Evolutionary conservation across 2,329 filamentous ascomycete species (phyloP), one percentile per base, ranked within the genome.

Genomic region (Gyromitra esculenta): DNA sequence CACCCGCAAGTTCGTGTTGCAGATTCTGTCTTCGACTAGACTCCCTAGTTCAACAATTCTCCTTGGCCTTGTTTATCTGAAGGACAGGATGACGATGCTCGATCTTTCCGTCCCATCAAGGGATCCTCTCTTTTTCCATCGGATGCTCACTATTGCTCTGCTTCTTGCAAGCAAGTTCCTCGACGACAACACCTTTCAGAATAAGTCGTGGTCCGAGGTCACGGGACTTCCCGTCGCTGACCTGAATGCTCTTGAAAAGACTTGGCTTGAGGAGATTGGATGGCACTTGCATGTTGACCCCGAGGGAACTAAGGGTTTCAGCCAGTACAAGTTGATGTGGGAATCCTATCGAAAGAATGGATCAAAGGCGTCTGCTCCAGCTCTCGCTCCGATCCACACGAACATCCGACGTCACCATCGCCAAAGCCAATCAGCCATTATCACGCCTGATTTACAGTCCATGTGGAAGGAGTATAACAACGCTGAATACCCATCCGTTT

Each of bases 181-280:
- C 80, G 94, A 97, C 82, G 94, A 97, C 86, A 97, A 97, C 85
- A 97, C 94, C 5, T 97, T 97, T 85, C 94, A 97, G 87, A 97
- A 97, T 85, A 91, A 93, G 71, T 97, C 94, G 0, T 97, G 94
- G 94, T 93, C 94, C 4, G 94, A 97, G 82, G 94, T 97, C 67
- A 97, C 93, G 84, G 93, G 92, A 77, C 97, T 97, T 80, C 87
- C 91, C 41, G 93, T 97, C 21, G 85, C 88, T 1, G 93, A 97
- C 82, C 87, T 97, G 80, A 97, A 97, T 85, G 86, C 88, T 76
- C 88, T 97, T 83, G 94, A 97, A 86, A 89, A 91, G 81, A 91
- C 96, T 81, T 97, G 94, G 94, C 87, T 97, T 52, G 87, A 89
- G 71, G 90, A 91, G 54, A 96, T 96, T 83, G 87, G 89, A 80